Evolutionary conservation across 2,329 filamentous ascomycete species (phyloP).

Genomic region (Penicillium brasilianum): DNA sequence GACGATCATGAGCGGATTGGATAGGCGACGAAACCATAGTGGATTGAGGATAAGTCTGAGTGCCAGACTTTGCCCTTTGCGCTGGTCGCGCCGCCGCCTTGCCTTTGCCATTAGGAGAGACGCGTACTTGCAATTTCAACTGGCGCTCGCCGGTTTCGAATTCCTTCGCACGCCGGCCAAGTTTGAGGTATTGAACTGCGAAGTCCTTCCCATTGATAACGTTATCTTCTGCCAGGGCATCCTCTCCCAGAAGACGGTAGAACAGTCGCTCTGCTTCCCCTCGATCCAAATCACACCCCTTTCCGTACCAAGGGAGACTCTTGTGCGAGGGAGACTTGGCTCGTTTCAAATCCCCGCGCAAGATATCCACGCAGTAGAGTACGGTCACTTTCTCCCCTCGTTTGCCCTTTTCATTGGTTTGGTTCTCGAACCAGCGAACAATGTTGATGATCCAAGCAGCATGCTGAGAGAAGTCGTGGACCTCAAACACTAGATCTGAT

Average conservation of each 20-base stretch:
- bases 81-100: constrained; percentile 35
- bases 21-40: constrained; percentile 71
- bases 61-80: constrained; percentile 41
- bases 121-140: constrained; percentile 60
- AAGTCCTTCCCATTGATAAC: constrained; percentile 68
- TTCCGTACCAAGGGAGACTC: constrained; percentile 65
- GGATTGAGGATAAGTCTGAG: constrained; percentile 61
- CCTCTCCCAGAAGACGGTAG: constrained; percentile 73
- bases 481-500: constrained; percentile 71
- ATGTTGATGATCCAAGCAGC: constrained; percentile 73
- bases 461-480: constrained; percentile 75
- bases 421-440: constrained; percentile 61
- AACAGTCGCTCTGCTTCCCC: constrained; percentile 85
- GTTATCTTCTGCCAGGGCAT: constrained; percentile 74
- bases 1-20: constrained; percentile 51
- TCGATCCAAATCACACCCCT: constrained; percentile 71
- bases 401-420: constrained; percentile 8
- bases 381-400: constrained; percentile 67
- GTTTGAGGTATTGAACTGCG: constrained; percentile 68
- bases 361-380: constrained; percentile 80
- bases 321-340: constrained; percentile 59
- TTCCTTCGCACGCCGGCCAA: constrained; percentile 52
- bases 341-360: constrained; percentile 72
- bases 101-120: constrained; percentile 51
- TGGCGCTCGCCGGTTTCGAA: constrained; percentile 52